phyloP scores from a whole-genome alignment of 1,284 basidiomycete genomes.

The Apiotrichum akiyoshidainum region DNA sequence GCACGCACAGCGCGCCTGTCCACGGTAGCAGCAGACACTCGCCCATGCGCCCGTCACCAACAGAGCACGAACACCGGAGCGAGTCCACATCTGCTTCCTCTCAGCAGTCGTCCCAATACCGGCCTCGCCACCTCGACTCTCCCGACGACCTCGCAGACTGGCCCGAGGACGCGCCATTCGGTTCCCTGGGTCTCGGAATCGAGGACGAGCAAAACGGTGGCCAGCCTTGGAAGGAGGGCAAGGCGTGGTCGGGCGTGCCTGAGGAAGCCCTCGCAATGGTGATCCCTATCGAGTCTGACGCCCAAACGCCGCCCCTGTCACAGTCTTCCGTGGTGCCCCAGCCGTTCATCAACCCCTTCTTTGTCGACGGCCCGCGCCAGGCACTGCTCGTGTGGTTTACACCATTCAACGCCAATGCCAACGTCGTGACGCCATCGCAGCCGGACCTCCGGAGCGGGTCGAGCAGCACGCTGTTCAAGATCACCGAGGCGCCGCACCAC shows the following conservation, averaged over 20 bases:
- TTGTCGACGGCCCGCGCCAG: constrained; percentile 29
- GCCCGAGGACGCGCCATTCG: constrained; percentile 16
- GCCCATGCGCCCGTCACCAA: neutral
- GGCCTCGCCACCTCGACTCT: constrained; percentile 5
- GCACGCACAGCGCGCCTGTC: neutral
- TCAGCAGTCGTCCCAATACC: constrained; percentile 11
- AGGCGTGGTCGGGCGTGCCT: constrained; percentile 47
- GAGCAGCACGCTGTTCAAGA: constrained; percentile 19
- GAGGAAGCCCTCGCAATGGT: constrained; percentile 51
- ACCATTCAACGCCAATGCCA: constrained; percentile 39
- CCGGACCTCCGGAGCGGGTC: neutral
- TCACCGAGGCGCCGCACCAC: constrained; percentile 18
- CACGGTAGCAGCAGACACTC: neutral
- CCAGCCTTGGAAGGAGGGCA: constrained; percentile 37
- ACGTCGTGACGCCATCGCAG: neutral
- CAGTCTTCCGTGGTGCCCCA: constrained; percentile 8
- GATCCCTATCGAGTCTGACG: constrained; percentile 34
- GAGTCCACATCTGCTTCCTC: constrained; percentile 22
- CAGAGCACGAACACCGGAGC: constrained; percentile 10
- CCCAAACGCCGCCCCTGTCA: neutral
- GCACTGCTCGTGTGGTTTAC: constrained; percentile 49
- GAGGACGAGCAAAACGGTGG: constrained; percentile 28
- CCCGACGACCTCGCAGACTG: constrained; percentile 15
- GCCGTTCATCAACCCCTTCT: constrained; percentile 26
- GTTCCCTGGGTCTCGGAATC: constrained; percentile 22